Base-by-base conservation (phyloP, 1,139 yeast genomes). In the Martiniozyma asiatica region DNA sequence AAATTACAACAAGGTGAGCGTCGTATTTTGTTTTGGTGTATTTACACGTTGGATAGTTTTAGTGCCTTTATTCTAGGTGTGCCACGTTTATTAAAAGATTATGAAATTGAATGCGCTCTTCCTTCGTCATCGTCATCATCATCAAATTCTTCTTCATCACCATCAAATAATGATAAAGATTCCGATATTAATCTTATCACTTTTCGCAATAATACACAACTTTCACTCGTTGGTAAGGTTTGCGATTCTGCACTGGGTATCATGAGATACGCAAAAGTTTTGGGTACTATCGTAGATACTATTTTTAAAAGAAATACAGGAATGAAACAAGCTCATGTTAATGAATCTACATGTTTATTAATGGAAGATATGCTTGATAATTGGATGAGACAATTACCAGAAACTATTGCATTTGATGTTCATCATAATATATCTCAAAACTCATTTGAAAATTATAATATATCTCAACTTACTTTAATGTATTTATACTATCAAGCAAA, bases 41-140 rank as follows among this genome's bases (percentile, higher is more conserved):
- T 77, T 24, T 84, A 81, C 50, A 65, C 77, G 24, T 61, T 84
- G 40, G 96, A 85, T 50, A 68, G 75, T 3, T 81, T 80, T 48
- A 63, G 84, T 14, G 72, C 89, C 2, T 66, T 81, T 37, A 74
- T 73, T 35, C 56, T 84, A 29, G 96, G 96, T 27, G 82, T 82
- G 18, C 94, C 94, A 5, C 59, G 94, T 39, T 55, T 82, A 30
- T 54, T 84, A 24, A 77, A 78, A 45, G 94, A 81, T 50, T 70
- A 71, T 45, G 93, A 81, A 48, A 73, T 82, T 31, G 93, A 82
- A 51, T 82, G 94, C 59, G 87, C 89, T 1, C 56, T 79, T 46
- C 94, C 95, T 1, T 69, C 78, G 7, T 38, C 43, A 4, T n/a
- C n/a, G n/a, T n/a, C n/a, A n/a, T n/a, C n/a, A n/a, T n/a, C n/a